Conservation (phyloP, 2,329 filamentous ascomycete genomes). For the Claviceps africana region DNA sequence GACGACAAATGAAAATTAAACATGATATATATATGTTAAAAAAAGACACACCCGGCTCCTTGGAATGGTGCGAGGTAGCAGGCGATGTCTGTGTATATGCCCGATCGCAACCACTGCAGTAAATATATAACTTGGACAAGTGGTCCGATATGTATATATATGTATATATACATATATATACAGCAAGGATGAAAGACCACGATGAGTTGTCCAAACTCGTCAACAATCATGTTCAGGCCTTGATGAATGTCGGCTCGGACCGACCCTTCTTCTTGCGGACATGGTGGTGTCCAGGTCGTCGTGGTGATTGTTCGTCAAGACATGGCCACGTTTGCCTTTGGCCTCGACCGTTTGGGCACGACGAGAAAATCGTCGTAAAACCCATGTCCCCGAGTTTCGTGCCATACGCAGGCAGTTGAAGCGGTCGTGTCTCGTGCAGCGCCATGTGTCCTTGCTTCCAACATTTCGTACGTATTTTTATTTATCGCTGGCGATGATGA, state of each 20-base stretch:
- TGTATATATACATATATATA: too few species aligned
- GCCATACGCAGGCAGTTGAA: background rate
- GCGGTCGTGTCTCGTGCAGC: background rate
- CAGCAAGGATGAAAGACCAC: too few species aligned
- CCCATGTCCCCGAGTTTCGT: background rate
- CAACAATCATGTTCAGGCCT: too few species aligned
- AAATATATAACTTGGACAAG: background rate
- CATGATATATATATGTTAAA: background rate
- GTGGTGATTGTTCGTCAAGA: too few species aligned
- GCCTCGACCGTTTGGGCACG: too few species aligned
- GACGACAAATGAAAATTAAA: background rate
- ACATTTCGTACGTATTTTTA: background rate
- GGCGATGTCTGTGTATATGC: background rate
- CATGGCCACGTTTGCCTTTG: too few species aligned
- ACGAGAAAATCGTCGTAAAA: too few species aligned
- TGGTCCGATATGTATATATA: too few species aligned
- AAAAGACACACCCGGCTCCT: background rate
- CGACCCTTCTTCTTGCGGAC: too few species aligned
- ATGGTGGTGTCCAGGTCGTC: too few species aligned
- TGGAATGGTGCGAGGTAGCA: background rate
- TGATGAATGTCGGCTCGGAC: too few species aligned
- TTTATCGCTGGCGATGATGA: slow-evolving; percentile 23
- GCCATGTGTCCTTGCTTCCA: background rate
- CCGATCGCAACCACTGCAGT: background rate
- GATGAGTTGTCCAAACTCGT: too few species aligned